Percentiles rank a stretch among this genome's conserved stretches.
phyloP scores from a whole-genome alignment of 179 eudicot genomes.

The Camellia oleifera region DNA sequence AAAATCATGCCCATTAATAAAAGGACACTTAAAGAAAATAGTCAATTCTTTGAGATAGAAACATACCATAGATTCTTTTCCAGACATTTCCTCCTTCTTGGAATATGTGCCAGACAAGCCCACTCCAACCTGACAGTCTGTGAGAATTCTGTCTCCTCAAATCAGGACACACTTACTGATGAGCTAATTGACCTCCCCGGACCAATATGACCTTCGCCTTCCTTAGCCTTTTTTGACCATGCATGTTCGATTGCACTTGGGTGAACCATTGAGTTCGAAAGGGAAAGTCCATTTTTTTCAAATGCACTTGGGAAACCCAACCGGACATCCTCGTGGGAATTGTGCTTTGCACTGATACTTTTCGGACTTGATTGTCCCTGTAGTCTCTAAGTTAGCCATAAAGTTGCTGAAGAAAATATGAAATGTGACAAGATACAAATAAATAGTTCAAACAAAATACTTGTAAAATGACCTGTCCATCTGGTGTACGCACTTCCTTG shows the following conservation, averaged over 20 bases:
- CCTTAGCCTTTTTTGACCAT: no score
- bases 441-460: slow-evolving; percentile 1
- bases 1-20: neutral
- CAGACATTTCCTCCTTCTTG: slow-evolving; percentile 22
- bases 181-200: slow-evolving; percentile 20
- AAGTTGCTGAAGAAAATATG: neutral
- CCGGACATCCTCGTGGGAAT: slow-evolving; percentile 40
- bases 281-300: slow-evolving; percentile 35
- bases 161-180: slow-evolving; percentile 21
- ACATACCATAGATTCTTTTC: slow-evolving; percentile 30
- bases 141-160: slow-evolving; percentile 33
- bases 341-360: slow-evolving; percentile 32
- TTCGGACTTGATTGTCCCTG: slow-evolving; percentile 51
- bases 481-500: slow-evolving; percentile 28
- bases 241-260: slow-evolving; percentile 28
- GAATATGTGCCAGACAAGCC: slow-evolving; percentile 8
- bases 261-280: slow-evolving; percentile 51
- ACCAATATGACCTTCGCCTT: neutral
- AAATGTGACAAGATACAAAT: neutral
- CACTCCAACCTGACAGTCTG: slow-evolving; percentile 17
- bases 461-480: neutral
- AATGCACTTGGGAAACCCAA: slow-evolving; percentile 47
- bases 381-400: slow-evolving; percentile 14
- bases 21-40: neutral
- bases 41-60: neutral